A percentile compares a stretch with the other conserved stretches of the same genome.
These are phyloP conservation scores for Lactifluus pinguis DNA, from an alignment of 768 basidiomycete species.

Conservation along the genomic window DNA sequence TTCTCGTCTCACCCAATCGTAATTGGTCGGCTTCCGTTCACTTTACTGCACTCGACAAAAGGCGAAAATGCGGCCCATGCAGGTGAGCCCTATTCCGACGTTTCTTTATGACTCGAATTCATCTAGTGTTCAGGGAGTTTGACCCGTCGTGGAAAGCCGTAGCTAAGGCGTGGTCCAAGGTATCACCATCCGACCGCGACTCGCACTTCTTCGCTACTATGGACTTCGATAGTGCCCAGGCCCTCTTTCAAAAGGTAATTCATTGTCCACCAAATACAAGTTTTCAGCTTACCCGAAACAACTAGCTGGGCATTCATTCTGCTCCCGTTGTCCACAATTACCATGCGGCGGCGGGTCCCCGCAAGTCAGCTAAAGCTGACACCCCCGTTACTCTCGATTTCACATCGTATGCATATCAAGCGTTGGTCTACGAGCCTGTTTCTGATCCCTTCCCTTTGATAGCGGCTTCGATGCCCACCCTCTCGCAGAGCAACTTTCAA, in stretches of 20 bases:
- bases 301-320: constrained; percentile 71
- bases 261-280: background rate
- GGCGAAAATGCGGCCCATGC: constrained; percentile 88
- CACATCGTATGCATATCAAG: constrained; percentile 42
- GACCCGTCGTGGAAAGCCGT: constrained; percentile 76
- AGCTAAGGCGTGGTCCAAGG: constrained; percentile 71
- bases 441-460: constrained; percentile 1
- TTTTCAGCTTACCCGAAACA: background rate
- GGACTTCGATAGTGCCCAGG: constrained; percentile 74
- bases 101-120: background rate
- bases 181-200: constrained; percentile 51
- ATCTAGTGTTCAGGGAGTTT: constrained; percentile 54
- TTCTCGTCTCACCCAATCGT: constrained; percentile 65
- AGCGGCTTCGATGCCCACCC: constrained; percentile 81
- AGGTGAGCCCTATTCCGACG: constrained; percentile 42
- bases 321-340: constrained; percentile 81
- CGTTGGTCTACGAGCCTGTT: too few relatives aligned
- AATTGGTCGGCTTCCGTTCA: constrained; percentile 85
- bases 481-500: constrained; percentile 66
- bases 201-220: constrained; percentile 87
- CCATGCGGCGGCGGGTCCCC: constrained; percentile 62
- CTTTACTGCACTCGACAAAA: constrained; percentile 76
- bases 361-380: constrained; percentile 44
- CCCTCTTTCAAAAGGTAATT: constrained; percentile 71
- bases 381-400: constrained; percentile 69